Base-by-base conservation (phyloP, 495 filamentous ascomycete genomes). In the Hyaloscypha hepaticicola region DNA sequence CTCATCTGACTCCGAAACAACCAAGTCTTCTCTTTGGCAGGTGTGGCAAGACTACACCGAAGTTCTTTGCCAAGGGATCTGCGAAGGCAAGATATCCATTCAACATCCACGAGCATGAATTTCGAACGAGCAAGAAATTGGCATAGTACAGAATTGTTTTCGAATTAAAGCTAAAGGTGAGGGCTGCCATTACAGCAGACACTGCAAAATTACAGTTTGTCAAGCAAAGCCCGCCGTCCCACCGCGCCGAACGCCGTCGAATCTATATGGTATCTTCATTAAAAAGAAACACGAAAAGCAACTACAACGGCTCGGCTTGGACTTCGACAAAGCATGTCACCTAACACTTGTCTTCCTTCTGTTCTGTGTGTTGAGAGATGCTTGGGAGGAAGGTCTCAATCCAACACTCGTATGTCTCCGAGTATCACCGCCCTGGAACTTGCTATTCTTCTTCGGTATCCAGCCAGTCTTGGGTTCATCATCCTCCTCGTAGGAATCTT, bases 401-500 rank as follows among this genome's bases (percentile, higher is more conserved):
- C 66, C 61, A 21, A 45, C 34, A 28, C 64, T 57, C 2, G 58
- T 53, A 21, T 58, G 51, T 31, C 61, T 50, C 27, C 51, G 58
- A 48, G 60, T 58, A 28, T 61, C 57, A 41, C 41, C 25, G 5
- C 49, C 62, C 19, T 26, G 31, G 19, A 25, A 25, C 31, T 22
- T 52, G 48, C 25, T 67, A 3, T 52, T 56, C 51, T 68, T 68
- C 63, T 66, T 66, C 25, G 48, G 12, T 5, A 59, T 56, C 69
- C 65, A 66, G 5, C 56, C 73, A 9, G 73, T 19, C 14, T 58
- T 72, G 12, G 72, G 24, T 1, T 45, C 71, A 24, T 66, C 61
- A 9, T 75, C 77, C 16, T 77, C 75, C 14, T 79, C 76, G 22
- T 75, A 71, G 4, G 70, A 77, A 0, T 72, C 68, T 25, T 72